Conservation (phyloP, 2,329 filamentous ascomycete genomes). For the Albifimbria verrucaria region DNA sequence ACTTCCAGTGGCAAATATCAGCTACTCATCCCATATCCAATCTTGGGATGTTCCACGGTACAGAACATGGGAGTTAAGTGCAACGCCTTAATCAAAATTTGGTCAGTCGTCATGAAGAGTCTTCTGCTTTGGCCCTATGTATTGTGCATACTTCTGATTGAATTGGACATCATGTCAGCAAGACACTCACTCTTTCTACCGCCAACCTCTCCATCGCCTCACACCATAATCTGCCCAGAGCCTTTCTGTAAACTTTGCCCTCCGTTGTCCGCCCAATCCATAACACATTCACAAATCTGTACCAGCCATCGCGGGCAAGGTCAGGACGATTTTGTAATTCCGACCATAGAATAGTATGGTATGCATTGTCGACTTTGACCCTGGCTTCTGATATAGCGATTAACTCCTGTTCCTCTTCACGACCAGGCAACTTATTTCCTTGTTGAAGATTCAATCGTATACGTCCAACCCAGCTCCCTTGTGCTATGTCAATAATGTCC, state of each 20-base stretch:
- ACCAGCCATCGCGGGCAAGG: neutral
- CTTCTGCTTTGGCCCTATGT: too few species aligned
- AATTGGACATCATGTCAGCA: too few species aligned
- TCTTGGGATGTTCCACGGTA: too few species aligned
- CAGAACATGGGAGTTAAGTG: too few species aligned
- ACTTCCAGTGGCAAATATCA: too few species aligned
- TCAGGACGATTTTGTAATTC: slow-evolving; percentile 3
- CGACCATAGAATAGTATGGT: neutral
- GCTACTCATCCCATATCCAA: too few species aligned
- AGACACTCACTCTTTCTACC: too few species aligned
- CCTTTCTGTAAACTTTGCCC: slow-evolving; percentile 5
- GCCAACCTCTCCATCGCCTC: too few species aligned
- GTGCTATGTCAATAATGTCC: neutral
- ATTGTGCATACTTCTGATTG: too few species aligned
- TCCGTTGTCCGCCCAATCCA: slow-evolving; percentile 6
- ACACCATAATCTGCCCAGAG: slow-evolving; percentile 7
- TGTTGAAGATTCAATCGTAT: slow-evolving; percentile 6
- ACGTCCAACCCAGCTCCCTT: slow-evolving; percentile 3
- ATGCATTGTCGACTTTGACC: neutral
- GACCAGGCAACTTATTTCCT: neutral
- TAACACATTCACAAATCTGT: slow-evolving; percentile 7
- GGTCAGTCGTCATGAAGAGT: too few species aligned
- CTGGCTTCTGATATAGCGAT: slow-evolving; percentile 6
- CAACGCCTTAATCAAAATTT: too few species aligned
- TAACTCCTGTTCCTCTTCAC: slow-evolving; percentile 3